Evolutionary conservation across 768 basidiomycete genomes (phyloP), one percentile per base, ranked within the genome.

Genomic region (Suillus clintonianus): DNA sequence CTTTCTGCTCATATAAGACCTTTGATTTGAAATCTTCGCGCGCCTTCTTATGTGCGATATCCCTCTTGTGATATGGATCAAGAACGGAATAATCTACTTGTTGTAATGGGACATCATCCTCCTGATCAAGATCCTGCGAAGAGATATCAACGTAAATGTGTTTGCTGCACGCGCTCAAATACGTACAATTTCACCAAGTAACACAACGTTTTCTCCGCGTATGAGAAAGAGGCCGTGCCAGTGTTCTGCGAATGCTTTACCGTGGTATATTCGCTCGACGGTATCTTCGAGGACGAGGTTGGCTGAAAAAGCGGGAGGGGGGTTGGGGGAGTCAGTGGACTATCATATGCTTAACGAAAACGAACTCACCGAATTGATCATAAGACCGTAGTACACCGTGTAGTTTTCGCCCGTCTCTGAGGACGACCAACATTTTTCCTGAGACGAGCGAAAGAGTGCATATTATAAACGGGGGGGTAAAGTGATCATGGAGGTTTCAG

Each of bases 371-470:
- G 70, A 98, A 99, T 73, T 99, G 97, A 82, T 99, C 97, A 76
- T 99, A 99, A 24, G 95, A 97, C 62, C 97, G 83, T 70, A 99
- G 81, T 56, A 99, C 97, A 48, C 97, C 97, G 70, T 97, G 92
- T 45, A 99, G 84, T 77, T 99, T 99, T 73, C 95, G 83, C 64
- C 97, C 97, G 77, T 99, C 97, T 77, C 97, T 85, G 66, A 99
- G 83, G 71, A 99, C 89, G 60, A 99, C 96, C 62, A 99, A 85
- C 88, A 99, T 97, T 87, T 98, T 99, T 84, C 98, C 97, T 99
- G 70, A 68, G 62, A 68, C 48, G 69, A 65, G 68, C 66, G 68
- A 70, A 63, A 72, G 69, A 62, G 71, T 68, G 67, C 39, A 57
- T 30, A 74, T 67, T 56, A 68, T 58, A 43, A 59, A 66, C 53